Conservation (phyloP, 2,329 filamentous ascomycete species). For the Penicillium sp. region DNA sequence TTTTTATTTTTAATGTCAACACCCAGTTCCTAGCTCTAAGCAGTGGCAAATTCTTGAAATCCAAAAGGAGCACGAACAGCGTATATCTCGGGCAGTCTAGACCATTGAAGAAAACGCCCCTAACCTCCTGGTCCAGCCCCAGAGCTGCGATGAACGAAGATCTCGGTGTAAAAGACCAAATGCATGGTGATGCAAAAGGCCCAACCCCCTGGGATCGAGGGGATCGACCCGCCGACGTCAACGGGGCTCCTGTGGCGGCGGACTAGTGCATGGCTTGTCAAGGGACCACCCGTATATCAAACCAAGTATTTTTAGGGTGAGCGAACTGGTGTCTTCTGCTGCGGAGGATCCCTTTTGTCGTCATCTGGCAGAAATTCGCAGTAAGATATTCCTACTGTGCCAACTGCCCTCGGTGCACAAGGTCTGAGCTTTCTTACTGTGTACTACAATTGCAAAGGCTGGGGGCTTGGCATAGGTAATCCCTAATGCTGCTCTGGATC, state of each 20-base stretch:
- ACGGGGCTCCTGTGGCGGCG: constrained; percentile 10
- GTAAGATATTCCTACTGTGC: background rate
- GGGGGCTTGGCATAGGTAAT: background rate
- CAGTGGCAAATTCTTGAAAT: background rate
- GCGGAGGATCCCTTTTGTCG: background rate
- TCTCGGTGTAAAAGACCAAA: background rate
- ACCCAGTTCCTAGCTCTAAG: background rate
- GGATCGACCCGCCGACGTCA: constrained; percentile 13
- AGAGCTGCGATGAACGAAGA: background rate
- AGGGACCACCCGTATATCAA: background rate
- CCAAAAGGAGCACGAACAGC: background rate
- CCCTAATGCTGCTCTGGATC: background rate
- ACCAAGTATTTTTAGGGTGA: background rate
- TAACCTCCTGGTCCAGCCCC: constrained; percentile 2
- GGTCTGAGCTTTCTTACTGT: background rate
- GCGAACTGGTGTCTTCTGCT: background rate
- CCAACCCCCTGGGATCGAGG: constrained; percentile 4
- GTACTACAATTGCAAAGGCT: background rate
- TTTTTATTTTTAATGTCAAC: background rate
- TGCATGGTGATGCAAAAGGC: background rate
- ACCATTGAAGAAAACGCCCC: background rate
- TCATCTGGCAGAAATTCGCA: background rate
- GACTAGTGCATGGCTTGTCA: background rate
- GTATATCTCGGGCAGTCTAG: constrained; percentile 1
- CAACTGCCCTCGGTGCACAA: background rate